Percentiles rank a stretch among this genome's conserved stretches.
These are phyloP conservation scores for Metarhizium rileyi DNA, from an alignment of 2,329 filamentous ascomycete species.

Conservation along the genomic window DNA sequence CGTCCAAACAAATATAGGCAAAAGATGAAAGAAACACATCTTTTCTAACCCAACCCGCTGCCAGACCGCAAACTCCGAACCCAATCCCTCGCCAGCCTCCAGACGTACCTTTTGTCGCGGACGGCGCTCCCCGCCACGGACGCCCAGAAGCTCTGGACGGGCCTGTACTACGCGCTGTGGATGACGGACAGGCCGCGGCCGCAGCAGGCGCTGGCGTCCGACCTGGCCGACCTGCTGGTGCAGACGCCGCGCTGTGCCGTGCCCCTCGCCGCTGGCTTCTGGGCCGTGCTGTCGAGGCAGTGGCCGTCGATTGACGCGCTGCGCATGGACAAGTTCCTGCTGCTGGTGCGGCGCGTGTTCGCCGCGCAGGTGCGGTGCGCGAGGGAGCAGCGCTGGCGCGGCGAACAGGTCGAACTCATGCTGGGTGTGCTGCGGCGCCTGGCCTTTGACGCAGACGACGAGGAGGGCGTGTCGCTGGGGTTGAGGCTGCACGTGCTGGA, in stretches of 20 bases:
- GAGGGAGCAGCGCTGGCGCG: constrained; percentile 24
- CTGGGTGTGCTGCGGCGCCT: constrained; percentile 19
- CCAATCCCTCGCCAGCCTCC: constrained; percentile 66
- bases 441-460: constrained; percentile 25
- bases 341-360: constrained; percentile 71
- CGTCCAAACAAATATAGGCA: no score
- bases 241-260: constrained; percentile 40
- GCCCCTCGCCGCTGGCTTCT: constrained; percentile 55
- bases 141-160: constrained; percentile 85
- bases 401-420: constrained; percentile 18
- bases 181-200: constrained; percentile 85
- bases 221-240: constrained; percentile 60
- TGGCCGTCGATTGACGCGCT: constrained; percentile 67
- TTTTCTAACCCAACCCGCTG: neutral
- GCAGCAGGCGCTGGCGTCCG: constrained; percentile 72
- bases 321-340: constrained; percentile 86
- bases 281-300: constrained; percentile 58
- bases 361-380: constrained; percentile 53
- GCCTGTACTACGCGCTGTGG: constrained; percentile 87
- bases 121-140: constrained; percentile 55
- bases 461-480: constrained; percentile 63
- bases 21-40: no score
- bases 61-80: constrained; percentile 70
- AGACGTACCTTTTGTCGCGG: constrained; percentile 62
- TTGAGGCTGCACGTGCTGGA: constrained; percentile 81